Conservation (phyloP, 2,329 filamentous ascomycete genomes). For the Dichotomopilus funicola region DNA sequence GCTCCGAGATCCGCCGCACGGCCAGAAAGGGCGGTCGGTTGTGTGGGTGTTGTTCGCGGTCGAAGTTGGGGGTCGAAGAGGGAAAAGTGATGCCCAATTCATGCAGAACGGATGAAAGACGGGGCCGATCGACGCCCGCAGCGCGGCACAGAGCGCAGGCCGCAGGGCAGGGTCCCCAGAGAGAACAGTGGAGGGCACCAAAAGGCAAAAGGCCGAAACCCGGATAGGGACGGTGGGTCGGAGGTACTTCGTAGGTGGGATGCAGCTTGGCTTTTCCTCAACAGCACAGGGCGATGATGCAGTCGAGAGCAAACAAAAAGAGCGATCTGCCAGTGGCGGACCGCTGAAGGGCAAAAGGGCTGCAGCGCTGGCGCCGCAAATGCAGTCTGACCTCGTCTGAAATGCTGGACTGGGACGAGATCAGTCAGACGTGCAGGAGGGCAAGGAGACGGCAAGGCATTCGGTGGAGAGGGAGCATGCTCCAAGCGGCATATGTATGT, state of each 20-base stretch:
- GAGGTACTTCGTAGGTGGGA: neutral
- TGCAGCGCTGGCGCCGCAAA: conserved; percentile 29
- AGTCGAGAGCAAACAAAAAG: conserved; percentile 22
- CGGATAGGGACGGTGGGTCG: neutral
- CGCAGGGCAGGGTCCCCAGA: neutral
- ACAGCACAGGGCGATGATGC: conserved; percentile 12
- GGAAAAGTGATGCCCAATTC: neutral
- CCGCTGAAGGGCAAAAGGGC: conserved; percentile 13
- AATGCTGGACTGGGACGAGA: conserved; percentile 24
- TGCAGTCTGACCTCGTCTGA: conserved; percentile 25
- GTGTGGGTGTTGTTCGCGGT: neutral
- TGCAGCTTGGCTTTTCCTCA: conserved; percentile 4
- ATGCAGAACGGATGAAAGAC: neutral
- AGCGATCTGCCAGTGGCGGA: conserved; percentile 21
- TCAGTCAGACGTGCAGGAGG: conserved; percentile 25
- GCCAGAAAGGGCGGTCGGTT: no score
- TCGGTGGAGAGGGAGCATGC: conserved; percentile 23
- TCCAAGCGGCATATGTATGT: conserved; percentile 30
- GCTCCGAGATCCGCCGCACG: no score
- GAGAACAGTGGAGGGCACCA: no score
- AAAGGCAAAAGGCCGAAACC: neutral
- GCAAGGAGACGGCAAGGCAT: neutral
- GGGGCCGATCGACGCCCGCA: neutral
- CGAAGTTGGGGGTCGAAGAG: neutral
- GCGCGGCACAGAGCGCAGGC: neutral